Evolutionary conservation across 371 early-diverging fungal species (phyloP), one percentile per base, ranked within the genome.

Genomic region (Haplosporangium sp.): DNA sequence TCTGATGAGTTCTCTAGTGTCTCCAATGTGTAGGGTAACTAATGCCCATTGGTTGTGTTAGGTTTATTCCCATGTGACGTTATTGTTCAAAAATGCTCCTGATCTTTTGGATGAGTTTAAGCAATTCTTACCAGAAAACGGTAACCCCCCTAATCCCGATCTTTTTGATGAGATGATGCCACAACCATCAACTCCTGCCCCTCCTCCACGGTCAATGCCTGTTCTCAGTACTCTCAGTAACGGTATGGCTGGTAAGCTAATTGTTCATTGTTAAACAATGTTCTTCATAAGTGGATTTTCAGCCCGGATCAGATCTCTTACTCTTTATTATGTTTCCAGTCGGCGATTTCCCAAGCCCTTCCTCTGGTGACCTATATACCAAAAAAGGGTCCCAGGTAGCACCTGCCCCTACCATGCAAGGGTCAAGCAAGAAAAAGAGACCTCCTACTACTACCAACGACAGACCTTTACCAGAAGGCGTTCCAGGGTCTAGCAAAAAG

Each of bases 91-190:
- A 45, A 88, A 86, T 11, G 95, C 94, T 0, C 92, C 94, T 0
- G 98, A 98, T 84, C 84, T 99, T 52, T 76, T 99, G 63, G 96
- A 94, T 45, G 98, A 99, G 82, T 98, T 99, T 78, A 96, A 95
- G 84, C 96, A 96, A 75, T 99, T 99, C 83, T 83, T 98, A 50
- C 98, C 99, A 0, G 96, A 96, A 67, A 89, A 89, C 2, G 83
- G 79, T 65, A 76, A 82, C 27, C 84, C 74, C 35, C 76, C 71
- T 27, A 75, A 75, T 40, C 79, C 72, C 3, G 76, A 75, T 17
- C 66, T 78, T 11, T 79, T 84, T 63, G 79, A 76, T 48, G 76
- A 77, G 50, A 83, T 73, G 78, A 77, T 78, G 71, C 83, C 82
- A 44, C 83, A 76, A 61, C 67, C 74, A 15, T 77, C 84, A 34